These are phyloP conservation scores for Mortierella sp. DNA, from an alignment of 371 early-diverging fungal species.

Conservation along the genomic window DNA sequence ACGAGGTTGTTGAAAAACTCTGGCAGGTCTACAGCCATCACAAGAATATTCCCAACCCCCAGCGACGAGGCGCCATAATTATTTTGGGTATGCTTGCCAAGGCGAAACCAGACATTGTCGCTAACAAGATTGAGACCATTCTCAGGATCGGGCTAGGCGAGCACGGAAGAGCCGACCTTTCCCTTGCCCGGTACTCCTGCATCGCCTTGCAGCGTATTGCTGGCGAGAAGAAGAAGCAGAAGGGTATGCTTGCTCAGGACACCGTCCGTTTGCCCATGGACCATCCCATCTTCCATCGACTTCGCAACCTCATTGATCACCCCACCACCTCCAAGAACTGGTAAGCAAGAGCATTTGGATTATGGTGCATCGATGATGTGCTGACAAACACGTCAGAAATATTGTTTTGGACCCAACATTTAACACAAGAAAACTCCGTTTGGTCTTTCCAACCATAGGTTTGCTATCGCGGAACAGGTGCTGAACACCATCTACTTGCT, in stretches of 20 bases:
- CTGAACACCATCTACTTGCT: conserved; percentile 91
- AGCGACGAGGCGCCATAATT: conserved; percentile 92
- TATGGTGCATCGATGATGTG: background rate
- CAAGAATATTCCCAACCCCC: conserved; percentile 75
- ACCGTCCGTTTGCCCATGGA: conserved; percentile 79
- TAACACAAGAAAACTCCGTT: background rate
- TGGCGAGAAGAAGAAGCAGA: conserved; percentile 60
- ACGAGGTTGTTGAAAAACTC: conserved; percentile 82
- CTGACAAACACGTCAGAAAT: background rate
- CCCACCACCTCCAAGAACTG: conserved; percentile 75
- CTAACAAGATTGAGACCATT: conserved; percentile 85
- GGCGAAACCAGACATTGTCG: conserved; percentile 81
- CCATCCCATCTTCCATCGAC: conserved; percentile 78
- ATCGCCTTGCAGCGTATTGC: conserved; percentile 88
- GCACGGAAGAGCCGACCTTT: conserved; percentile 82
- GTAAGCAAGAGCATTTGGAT: conserved; percentile 49
- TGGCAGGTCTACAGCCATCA: conserved; percentile 89
- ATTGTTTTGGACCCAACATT: background rate
- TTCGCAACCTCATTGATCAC: conserved; percentile 74
- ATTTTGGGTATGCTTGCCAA: conserved; percentile 94
- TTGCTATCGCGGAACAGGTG: conserved; percentile 92
- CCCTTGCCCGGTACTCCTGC: conserved; percentile 90
- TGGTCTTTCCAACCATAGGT: conserved; percentile 69
- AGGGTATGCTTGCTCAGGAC: conserved; percentile 60
- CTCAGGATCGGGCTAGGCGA: conserved; percentile 90